These are phyloP conservation scores for Scedosporium aurantiacum DNA, from an alignment of 2,329 filamentous ascomycete species.

Conservation along the genomic window DNA sequence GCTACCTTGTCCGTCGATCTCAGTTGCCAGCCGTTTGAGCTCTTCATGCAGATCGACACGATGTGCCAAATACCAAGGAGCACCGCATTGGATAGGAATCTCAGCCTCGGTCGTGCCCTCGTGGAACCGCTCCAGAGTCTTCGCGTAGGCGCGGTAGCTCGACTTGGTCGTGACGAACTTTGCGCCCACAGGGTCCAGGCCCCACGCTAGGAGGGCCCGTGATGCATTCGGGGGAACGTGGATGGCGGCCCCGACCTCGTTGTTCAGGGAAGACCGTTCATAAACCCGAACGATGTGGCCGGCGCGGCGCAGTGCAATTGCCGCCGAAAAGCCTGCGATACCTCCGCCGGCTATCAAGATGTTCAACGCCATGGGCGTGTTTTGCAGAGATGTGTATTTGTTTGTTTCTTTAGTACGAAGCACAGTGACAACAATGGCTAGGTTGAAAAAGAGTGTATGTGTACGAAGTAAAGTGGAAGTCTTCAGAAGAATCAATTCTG, in stretches of 20 bases:
- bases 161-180: constrained; percentile 16
- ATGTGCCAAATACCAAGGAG: constrained; percentile 24
- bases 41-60: constrained; percentile 28
- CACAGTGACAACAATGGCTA: too few species aligned
- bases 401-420: too few species aligned
- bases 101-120: constrained; percentile 5
- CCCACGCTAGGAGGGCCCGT: constrained; percentile 23
- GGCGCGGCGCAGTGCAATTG: constrained; percentile 21
- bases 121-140: constrained; percentile 15
- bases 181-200: constrained; percentile 19
- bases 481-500: too few species aligned
- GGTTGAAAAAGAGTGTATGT: too few species aligned
- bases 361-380: constrained; percentile 11
- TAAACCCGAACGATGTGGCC: constrained; percentile 23
- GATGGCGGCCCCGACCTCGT: constrained; percentile 27
- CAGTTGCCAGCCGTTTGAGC: constrained; percentile 22
- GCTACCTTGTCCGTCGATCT: constrained; percentile 13
- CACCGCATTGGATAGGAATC: constrained; percentile 16
- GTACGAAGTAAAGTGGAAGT: too few species aligned
- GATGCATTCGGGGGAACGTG: constrained; percentile 26
- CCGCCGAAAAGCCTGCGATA: constrained; percentile 23
- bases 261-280: constrained; percentile 24
- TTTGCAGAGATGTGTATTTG: too few species aligned
- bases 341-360: constrained; percentile 24
- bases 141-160: constrained; percentile 14